Percentiles rank a stretch among this genome's conserved stretches.
These are phyloP conservation scores for Euphorbia tirucalli DNA, from an alignment of 345 rosid genomes.

Conservation along the genomic window DNA sequence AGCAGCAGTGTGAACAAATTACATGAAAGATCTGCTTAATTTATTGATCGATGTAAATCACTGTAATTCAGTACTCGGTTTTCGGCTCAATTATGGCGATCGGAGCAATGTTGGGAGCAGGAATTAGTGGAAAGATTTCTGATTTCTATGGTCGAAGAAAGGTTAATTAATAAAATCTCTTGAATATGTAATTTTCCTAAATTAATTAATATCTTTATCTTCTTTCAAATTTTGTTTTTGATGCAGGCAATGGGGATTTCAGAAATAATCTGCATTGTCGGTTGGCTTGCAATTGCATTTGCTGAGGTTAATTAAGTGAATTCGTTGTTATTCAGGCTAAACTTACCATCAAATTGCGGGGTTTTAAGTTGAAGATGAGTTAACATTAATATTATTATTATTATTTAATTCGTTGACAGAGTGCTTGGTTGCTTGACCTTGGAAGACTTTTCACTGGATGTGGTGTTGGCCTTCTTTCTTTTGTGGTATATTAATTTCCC, in stretches of 20 bases:
- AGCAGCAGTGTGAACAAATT: too few relatives aligned
- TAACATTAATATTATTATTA: neutral
- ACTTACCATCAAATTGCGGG: neutral
- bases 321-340: neutral
- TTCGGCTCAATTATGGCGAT: conserved; percentile 37
- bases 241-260: conserved; percentile 36
- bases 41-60: neutral
- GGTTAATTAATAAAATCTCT: conserved; percentile 16
- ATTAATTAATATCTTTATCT: neutral
- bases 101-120: conserved; percentile 36
- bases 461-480: conserved; percentile 40
- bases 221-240: neutral
- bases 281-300: conserved; percentile 54
- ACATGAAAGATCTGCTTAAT: too few relatives aligned
- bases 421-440: conserved; percentile 33
- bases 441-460: conserved; percentile 44
- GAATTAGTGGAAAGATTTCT: conserved; percentile 32
- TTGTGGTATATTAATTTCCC: conserved; percentile 30
- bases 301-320: conserved; percentile 28
- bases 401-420: conserved; percentile 19
- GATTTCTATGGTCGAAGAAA: conserved; percentile 36
- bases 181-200: too few relatives aligned
- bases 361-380: too few relatives aligned
- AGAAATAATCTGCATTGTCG: conserved; percentile 36
- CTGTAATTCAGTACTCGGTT: conserved; percentile 34